Percentiles rank a stretch among this genome's conserved stretches.
Conservation (phyloP, 768 basidiomycete species). For the Gyrodon lividus region DNA sequence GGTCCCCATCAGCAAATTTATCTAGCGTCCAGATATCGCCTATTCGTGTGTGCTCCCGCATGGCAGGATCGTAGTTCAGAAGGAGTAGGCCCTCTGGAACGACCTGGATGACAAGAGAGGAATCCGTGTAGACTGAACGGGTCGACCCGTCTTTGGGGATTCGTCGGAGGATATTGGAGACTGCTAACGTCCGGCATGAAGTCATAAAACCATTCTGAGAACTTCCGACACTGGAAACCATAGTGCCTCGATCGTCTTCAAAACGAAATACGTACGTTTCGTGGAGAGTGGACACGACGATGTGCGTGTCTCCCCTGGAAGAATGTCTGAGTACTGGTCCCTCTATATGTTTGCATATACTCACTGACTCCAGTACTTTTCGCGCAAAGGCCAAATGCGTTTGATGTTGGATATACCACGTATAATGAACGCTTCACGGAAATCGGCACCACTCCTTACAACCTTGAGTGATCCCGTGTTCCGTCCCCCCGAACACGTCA, state of each 20-base stretch:
- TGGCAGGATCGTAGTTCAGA: conserved; percentile 50
- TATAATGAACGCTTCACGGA: conserved; percentile 60
- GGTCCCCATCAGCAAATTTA: conserved; percentile 23
- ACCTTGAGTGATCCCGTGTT: conserved; percentile 76
- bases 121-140: conserved; percentile 39
- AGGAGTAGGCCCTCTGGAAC: conserved; percentile 56
- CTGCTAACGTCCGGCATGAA: conserved; percentile 57
- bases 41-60: conserved; percentile 42
- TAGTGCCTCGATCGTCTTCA: conserved; percentile 24
- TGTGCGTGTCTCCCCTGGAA: conserved; percentile 50
- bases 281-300: conserved; percentile 60
- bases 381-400: conserved; percentile 60
- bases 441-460: conserved; percentile 80
- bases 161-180: conserved; percentile 51
- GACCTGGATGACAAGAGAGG: conserved; percentile 70
- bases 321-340: neutral
- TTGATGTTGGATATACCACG: conserved; percentile 57
- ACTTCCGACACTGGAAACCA: conserved; percentile 23
- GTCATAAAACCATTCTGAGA: conserved; percentile 52
- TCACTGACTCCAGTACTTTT: conserved; percentile 48
- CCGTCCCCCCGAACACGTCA: conserved; percentile 82
- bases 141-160: conserved; percentile 16
- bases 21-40: conserved; percentile 41
- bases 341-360: conserved; percentile 18
- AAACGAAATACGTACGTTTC: conserved; percentile 56